phyloP scores from a whole-genome alignment of 169 alveolate species.

The Plasmodium yoelii region DNA sequence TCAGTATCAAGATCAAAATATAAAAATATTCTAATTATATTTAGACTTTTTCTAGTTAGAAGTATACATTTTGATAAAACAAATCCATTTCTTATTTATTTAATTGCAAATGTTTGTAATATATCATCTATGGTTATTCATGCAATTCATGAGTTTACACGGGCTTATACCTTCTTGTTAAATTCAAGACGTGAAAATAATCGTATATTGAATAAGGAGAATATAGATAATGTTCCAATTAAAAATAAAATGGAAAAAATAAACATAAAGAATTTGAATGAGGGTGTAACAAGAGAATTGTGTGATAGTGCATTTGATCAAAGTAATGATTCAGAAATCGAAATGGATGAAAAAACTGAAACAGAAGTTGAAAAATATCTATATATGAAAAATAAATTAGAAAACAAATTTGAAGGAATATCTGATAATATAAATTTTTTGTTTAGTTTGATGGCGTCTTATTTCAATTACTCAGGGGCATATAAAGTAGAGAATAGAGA shows the following conservation, averaged over 20 bases:
- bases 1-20: slow-evolving; percentile 55
- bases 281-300: neutral
- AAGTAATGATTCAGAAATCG: neutral
- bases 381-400: neutral
- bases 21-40: slow-evolving; percentile 51
- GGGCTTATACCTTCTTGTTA: slow-evolving; percentile 62
- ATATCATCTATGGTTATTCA: slow-evolving; percentile 41
- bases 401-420: slow-evolving; percentile 29
- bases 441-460: slow-evolving; percentile 56
- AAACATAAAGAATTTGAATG: neutral
- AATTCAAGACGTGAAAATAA: slow-evolving; percentile 14
- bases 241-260: neutral
- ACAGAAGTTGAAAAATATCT: neutral
- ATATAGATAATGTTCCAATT: neutral
- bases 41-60: slow-evolving; percentile 55
- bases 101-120: slow-evolving; percentile 56
- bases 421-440: slow-evolving; percentile 52
- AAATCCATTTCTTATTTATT: slow-evolving; percentile 52
- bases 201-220: neutral
- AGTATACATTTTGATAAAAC: slow-evolving; percentile 36
- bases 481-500: slow-evolving; percentile 39
- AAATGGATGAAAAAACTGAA: neutral
- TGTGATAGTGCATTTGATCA: neutral
- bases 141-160: slow-evolving; percentile 57
- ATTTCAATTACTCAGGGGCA: slow-evolving; percentile 57